phyloP scores from a whole-genome alignment of 495 filamentous ascomycete species.

The Aspergillus sparsus region DNA sequence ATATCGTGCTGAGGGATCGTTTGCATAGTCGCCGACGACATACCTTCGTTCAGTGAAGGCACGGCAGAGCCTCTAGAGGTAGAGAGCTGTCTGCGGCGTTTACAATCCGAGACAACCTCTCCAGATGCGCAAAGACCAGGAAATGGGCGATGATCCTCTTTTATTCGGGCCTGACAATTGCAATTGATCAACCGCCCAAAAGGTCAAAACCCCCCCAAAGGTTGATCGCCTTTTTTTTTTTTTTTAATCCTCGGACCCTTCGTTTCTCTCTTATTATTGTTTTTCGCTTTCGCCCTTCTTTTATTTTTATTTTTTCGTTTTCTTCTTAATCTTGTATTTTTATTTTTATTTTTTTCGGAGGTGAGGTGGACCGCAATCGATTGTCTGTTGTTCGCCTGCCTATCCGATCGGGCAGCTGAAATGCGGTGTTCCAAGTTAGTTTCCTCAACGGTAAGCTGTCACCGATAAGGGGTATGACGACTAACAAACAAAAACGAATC shows the following conservation, averaged over 20 bases:
- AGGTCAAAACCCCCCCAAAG: conserved; percentile 12
- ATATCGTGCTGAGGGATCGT: conserved; percentile 34
- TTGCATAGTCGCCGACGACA: conserved; percentile 20
- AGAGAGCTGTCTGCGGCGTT: conserved; percentile 38
- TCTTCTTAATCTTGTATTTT: conserved; percentile 8
- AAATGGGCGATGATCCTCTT: conserved; percentile 47
- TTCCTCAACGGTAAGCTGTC: conserved; percentile 18
- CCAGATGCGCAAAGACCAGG: conserved; percentile 28
- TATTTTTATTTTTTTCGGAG: conserved; percentile 10
- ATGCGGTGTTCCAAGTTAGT: conserved; percentile 21
- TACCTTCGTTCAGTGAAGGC: conserved; percentile 30
- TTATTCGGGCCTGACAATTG: conserved; percentile 18
- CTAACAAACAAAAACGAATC: conserved; percentile 15
- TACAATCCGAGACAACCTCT: conserved; percentile 39
- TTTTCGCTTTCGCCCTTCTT: conserved; percentile 9
- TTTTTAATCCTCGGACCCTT: not conserved
- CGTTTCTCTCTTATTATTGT: not conserved
- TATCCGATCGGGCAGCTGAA: conserved; percentile 25
- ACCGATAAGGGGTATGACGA: conserved; percentile 24
- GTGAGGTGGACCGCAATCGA: conserved; percentile 4
- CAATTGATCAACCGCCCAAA: conserved; percentile 18
- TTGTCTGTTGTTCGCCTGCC: conserved; percentile 16
- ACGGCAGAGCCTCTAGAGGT: conserved; percentile 24
- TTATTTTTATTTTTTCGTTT: not conserved
- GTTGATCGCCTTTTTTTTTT: not conserved